Evolutionary conservation across 2,329 filamentous ascomycete species (phyloP), one percentile per base, ranked within the genome.

Genomic region (Colletotrichum lindemuthianum): DNA sequence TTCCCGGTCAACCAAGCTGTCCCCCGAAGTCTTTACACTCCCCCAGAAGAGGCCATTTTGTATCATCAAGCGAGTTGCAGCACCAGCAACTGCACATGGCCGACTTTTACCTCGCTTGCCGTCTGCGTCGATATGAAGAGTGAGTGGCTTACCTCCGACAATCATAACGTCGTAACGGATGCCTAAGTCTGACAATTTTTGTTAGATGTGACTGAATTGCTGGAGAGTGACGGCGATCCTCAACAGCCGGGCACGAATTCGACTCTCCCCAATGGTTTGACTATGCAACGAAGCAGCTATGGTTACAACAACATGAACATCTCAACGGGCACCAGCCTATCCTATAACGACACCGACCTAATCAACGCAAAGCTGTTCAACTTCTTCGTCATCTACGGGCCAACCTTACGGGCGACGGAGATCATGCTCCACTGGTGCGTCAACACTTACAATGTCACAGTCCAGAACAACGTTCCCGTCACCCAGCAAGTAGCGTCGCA

Each of bases 401-500:
- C 24, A 6, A 13, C 4, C 12, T 9, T 40, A 32, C 50, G 49
- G 13, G 50, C 50, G 16, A 44, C 36, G 1, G 59, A 61, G n/a
- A 43, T 57, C 12, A 51, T 51, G 39, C 32, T 58, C 12, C 47
- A 63, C 32, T 58, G 37, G 59, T 58, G 59, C 39, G 53, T 51
- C 34, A 58, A 50, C 15, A 50, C 45, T 0, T 59, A 59, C 48
- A 53, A 12, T 10, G 57, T 54, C 13, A 53, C 16, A 0, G 49
- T 59, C 1, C 5, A 59, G 40, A 40, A 59, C 7, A 59, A 47
- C 33, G 12, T 59, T 2, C 60, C 54, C 12, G 49, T 53, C 10
- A 63, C 54, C n/a, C 47, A 52, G 15, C 36, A 32, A 16, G 40
- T 59, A 8, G 54, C 53, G 13, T 53, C 53, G 2, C 47, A 63